These are phyloP conservation scores for Emericellopsis cladophorae DNA, from an alignment of 2,329 filamentous ascomycete genomes.

Conservation along the genomic window DNA sequence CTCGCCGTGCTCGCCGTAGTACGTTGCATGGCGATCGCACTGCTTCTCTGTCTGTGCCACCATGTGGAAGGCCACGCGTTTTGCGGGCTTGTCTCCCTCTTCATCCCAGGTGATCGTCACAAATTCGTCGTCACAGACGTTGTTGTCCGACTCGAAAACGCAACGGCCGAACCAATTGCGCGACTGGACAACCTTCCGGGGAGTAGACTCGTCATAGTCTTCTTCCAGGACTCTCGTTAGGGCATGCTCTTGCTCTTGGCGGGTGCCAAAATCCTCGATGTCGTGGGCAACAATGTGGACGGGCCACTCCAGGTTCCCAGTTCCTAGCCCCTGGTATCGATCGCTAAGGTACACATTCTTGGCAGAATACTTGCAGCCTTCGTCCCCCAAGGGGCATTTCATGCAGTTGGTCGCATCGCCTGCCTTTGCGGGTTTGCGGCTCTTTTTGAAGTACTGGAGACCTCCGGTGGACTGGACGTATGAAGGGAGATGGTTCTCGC, in stretches of 20 bases:
- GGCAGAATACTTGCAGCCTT: conserved; percentile 73
- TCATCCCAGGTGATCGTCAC: conserved; percentile 78
- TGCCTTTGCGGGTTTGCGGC: conserved; percentile 63
- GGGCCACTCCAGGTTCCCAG: conserved; percentile 66
- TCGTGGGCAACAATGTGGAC: conserved; percentile 83
- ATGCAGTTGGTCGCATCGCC: conserved; percentile 78
- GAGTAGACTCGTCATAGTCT: conserved; percentile 38
- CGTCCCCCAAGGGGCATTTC: conserved; percentile 53
- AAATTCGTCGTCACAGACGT: conserved; percentile 85
- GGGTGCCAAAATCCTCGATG: conserved; percentile 61
- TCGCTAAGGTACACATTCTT: conserved; percentile 68
- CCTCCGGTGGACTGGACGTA: conserved; percentile 65
- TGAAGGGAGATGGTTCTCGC: conserved; percentile 57
- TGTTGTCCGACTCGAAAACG: conserved; percentile 86
- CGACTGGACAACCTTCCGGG: conserved; percentile 30
- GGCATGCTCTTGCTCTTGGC: conserved; percentile 24
- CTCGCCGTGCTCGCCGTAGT: conserved; percentile 82
- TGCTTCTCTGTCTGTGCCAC: conserved; percentile 78
- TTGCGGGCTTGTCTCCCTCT: conserved; percentile 32
- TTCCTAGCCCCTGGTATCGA: conserved; percentile 42
- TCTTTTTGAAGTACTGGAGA: conserved; percentile 64
- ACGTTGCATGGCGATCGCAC: conserved; percentile 71
- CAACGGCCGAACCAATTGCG: conserved; percentile 84
- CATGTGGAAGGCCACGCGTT: conserved; percentile 90
- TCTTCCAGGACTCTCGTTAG: conserved; percentile 31